phyloP scores from a whole-genome alignment of 352 stramenopile genomes.

The Globisporangium irregulare region DNA sequence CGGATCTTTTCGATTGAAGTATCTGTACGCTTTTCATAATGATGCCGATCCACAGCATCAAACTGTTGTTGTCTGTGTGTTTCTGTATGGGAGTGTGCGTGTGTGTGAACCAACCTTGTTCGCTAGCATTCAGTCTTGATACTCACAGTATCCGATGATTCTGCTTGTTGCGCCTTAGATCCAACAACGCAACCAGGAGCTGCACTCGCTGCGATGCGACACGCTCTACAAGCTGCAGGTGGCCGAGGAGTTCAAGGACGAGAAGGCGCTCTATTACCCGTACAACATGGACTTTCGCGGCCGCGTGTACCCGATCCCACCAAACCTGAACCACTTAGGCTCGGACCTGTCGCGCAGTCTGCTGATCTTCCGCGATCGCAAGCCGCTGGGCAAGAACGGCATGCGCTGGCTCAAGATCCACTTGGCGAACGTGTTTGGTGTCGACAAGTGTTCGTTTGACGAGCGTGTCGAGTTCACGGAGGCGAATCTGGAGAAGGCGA shows the following conservation, averaged over 20 bases:
- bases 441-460: conserved; percentile 81
- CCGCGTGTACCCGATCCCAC: conserved; percentile 97
- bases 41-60: neutral
- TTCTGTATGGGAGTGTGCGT: neutral
- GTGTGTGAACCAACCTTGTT: neutral
- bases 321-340: conserved; percentile 98
- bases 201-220: neutral
- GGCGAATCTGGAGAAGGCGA: conserved; percentile 93
- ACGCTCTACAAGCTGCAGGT: conserved; percentile 74
- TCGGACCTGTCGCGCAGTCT: conserved; percentile 98
- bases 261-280: conserved; percentile 97
- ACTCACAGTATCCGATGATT: neutral
- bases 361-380: conserved; percentile 94
- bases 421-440: conserved; percentile 87
- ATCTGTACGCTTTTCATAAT: neutral
- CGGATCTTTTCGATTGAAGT: neutral
- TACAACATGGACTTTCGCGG: conserved; percentile 99
- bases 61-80: neutral
- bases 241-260: conserved; percentile 94
- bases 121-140: neutral
- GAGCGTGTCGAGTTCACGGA: conserved; percentile 95
- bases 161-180: neutral
- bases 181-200: neutral
- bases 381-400: conserved; percentile 92
- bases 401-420: conserved; percentile 99